Evolutionary conservation across 2,329 filamentous ascomycete species (phyloP), one percentile per base, ranked within the genome.

Genomic region (Cordyceps fumosorosea): DNA sequence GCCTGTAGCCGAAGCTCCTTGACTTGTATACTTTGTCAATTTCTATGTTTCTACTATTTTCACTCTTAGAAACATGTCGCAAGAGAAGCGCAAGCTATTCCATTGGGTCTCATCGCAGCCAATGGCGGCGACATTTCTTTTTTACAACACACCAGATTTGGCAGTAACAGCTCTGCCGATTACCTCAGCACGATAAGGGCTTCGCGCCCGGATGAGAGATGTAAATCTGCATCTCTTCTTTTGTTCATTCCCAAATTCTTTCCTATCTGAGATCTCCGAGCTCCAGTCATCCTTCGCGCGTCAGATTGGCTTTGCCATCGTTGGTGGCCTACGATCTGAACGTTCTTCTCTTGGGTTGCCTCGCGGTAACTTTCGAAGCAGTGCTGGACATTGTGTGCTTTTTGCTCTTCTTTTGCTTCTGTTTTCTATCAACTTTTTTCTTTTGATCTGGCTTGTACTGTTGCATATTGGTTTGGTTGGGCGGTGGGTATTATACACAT

Each of bases 1-100:
- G 79, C 67, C 76, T 84, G 24, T 60, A 68, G 42, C 42, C 29
- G 42, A 26, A 20, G 24, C 29, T 44, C 34, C 32, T 18, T 44
- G 14, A 32, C 12, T 16, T 2, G 32, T 42, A 51, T 26, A 29
- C 37, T 47, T 54, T 48, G 20, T 24, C 32, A 29, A 7, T 37
- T 54, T 56, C 11, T 42, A 14, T 56, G 10, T 56, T n/a, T 56
- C 8, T n/a, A 14, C 44, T 12, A n/a, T 57, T 20, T 53, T 24
- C 37, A 24, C 24, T 62, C 34, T 57, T 57, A 51, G 26, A 57
- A 24, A 53, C 12, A 20, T 52, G 47, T 52, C 44, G 51, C 37
- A 22, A 1, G 34, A 16, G 56, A 45, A 51, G 60, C 60, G 60
- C 60, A 57, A 62, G 60, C 60, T 52, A 5, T 32, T 45, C 48